A percentile compares a stretch with the other conserved stretches of the same genome.
phyloP scores from a whole-genome alignment of 78 protist genomes.

The Dictyostelium intermedium region DNA sequence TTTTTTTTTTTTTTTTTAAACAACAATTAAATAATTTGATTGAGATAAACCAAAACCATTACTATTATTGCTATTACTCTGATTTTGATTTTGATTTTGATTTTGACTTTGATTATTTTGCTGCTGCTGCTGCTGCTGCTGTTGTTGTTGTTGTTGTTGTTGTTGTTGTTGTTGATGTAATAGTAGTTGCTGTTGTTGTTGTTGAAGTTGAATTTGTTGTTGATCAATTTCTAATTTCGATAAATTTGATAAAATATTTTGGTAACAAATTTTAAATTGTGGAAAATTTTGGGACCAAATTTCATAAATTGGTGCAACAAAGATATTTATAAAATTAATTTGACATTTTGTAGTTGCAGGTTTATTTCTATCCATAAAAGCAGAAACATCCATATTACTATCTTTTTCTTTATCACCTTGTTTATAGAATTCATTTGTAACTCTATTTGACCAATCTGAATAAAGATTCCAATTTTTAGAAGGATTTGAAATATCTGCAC shows the following conservation, averaged over 20 bases:
- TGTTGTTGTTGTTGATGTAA: background rate
- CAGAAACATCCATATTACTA: conserved; percentile 72
- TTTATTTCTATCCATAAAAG: conserved; percentile 86
- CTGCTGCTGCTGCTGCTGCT: background rate
- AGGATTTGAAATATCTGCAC: conserved; percentile 77
- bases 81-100: background rate
- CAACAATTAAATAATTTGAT: background rate
- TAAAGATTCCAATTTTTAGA: conserved; percentile 10
- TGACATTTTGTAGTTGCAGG: conserved; percentile 86
- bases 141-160: background rate
- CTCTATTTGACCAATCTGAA: conserved; percentile 36
- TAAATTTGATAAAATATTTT: background rate
- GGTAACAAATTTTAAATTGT: background rate
- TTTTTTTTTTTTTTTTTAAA: background rate
- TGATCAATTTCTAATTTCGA: background rate
- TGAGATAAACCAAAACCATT: background rate
- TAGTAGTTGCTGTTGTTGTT: background rate
- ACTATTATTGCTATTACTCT: background rate
- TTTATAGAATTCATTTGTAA: conserved; percentile 56
- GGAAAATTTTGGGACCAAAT: conserved; percentile 27
- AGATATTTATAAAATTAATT: conserved; percentile 76
- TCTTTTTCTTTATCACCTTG: conserved; percentile 87
- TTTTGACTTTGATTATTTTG: background rate
- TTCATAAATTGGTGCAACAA: conserved; percentile 81
- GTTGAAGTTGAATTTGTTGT: background rate